Evolutionary conservation across 352 stramenopile genomes (phyloP).

Genomic region (Globisporangium uncinulatum): DNA sequence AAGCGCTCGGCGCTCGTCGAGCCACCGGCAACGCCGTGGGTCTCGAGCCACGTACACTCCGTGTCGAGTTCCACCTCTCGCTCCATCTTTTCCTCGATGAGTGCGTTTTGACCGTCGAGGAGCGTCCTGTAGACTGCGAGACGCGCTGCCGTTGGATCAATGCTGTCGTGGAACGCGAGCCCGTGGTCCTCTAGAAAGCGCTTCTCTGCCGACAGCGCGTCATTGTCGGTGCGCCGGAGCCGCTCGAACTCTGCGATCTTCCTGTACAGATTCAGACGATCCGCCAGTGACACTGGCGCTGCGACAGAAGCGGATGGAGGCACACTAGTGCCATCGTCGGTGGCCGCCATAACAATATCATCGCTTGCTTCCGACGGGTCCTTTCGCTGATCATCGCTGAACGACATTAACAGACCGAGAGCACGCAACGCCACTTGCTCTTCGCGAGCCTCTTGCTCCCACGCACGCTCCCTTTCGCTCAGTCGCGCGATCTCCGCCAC

Average conservation of each 20-base stretch:
- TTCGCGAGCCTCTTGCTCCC: slow-evolving; percentile 8
- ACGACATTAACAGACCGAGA: slow-evolving; percentile 3
- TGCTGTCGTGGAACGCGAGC: slow-evolving; percentile 12
- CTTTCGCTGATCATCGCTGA: too few relatives aligned
- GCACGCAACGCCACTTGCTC: slow-evolving; percentile 17
- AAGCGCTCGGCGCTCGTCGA: slow-evolving; percentile 5
- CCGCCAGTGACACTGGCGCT: background rate
- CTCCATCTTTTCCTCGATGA: slow-evolving; percentile 63
- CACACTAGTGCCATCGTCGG: too few relatives aligned
- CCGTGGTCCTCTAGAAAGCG: slow-evolving; percentile 7
- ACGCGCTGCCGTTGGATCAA: slow-evolving; percentile 14
- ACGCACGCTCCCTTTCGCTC: slow-evolving; percentile 2
- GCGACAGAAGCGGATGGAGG: background rate
- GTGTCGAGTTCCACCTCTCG: slow-evolving; percentile 28
- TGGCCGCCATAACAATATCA: too few relatives aligned
- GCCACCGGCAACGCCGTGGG: slow-evolving; percentile 17
- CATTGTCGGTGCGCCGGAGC: background rate
- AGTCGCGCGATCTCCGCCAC: slow-evolving; percentile 2
- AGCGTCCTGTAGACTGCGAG: slow-evolving; percentile 38
- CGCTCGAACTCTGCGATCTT: slow-evolving; percentile 3
- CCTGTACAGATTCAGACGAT: slow-evolving; percentile 12
- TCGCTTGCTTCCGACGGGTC: too few relatives aligned
- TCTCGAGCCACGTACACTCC: slow-evolving; percentile 27
- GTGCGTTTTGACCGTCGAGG: slow-evolving; percentile 29
- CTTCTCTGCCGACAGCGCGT: slow-evolving; percentile 12